A percentile compares a stretch with the other conserved stretches of the same genome.
phyloP scores from a whole-genome alignment of 352 stramenopile genomes.

The Globisporangium takayamanum region DNA sequence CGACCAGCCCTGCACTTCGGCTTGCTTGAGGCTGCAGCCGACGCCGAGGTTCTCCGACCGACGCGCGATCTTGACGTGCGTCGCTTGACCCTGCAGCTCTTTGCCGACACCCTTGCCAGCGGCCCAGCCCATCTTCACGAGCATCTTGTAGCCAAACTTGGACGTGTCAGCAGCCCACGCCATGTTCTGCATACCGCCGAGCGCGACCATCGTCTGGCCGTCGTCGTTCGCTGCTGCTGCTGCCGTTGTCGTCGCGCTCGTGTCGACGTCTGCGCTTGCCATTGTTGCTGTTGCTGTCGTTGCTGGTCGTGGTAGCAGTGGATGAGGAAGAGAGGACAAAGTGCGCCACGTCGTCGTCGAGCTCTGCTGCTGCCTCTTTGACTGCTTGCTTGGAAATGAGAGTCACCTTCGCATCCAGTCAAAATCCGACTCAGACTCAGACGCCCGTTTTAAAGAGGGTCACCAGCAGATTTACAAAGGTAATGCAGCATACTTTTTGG shows the following conservation, averaged over 20 bases:
- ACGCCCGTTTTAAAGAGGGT: neutral
- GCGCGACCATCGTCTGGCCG: constrained; percentile 51
- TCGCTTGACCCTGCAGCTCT: constrained; percentile 84
- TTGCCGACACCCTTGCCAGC: constrained; percentile 92
- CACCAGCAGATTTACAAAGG: neutral
- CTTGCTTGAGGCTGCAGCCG: constrained; percentile 86
- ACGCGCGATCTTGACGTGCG: constrained; percentile 84
- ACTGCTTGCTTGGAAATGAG: neutral
- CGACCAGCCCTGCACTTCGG: constrained; percentile 84
- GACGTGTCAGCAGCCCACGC: constrained; percentile 82
- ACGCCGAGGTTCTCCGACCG: constrained; percentile 88
- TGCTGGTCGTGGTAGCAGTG: neutral
- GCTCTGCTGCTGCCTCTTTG: neutral
- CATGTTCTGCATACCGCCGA: constrained; percentile 86
- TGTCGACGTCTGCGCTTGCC: constrained; percentile 8
- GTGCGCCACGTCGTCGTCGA: neutral
- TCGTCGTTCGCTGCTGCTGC: neutral
- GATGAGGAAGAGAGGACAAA: neutral
- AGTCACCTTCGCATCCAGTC: neutral
- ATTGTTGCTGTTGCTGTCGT: neutral
- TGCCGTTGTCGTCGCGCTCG: neutral
- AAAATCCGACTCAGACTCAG: neutral
- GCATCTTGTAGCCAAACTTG: constrained; percentile 94
- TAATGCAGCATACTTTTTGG: neutral
- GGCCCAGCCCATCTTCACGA: constrained; percentile 95